Percentiles rank a stretch among this genome's conserved stretches.
Conservation (phyloP, 768 basidiomycete genomes). For the Hysterangium stoloniferum region DNA sequence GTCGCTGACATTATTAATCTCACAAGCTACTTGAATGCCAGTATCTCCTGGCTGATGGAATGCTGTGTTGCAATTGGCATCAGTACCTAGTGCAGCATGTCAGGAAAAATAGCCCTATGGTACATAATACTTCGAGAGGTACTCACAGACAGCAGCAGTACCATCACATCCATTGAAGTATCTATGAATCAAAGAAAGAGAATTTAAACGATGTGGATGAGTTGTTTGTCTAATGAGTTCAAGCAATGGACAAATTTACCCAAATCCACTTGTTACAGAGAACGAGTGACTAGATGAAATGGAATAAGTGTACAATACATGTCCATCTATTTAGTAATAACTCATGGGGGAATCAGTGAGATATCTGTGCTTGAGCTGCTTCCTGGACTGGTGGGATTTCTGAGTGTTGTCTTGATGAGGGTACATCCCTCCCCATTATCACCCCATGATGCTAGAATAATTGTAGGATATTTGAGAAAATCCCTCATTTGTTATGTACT, state of each 20-base stretch:
- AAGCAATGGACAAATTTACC: constrained; percentile 21
- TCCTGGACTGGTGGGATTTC: constrained; percentile 34
- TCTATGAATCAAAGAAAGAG: too few species aligned
- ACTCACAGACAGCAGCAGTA: constrained; percentile 36
- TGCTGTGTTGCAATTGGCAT: constrained; percentile 30
- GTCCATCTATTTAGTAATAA: constrained; percentile 1
- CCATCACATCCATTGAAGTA: constrained; percentile 40
- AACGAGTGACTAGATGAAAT: constrained; percentile 28
- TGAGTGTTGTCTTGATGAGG: constrained; percentile 39
- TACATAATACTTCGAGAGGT: not conserved
- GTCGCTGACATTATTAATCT: constrained; percentile 36
- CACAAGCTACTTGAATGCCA: constrained; percentile 40
- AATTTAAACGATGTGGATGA: constrained; percentile 8
- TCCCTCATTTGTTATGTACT: not conserved
- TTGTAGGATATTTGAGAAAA: too few species aligned
- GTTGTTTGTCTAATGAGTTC: not conserved
- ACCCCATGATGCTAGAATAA: constrained; percentile 30
- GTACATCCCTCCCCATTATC: constrained; percentile 42
- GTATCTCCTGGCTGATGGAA: constrained; percentile 40
- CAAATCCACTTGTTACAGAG: constrained; percentile 32
- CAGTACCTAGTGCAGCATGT: constrained; percentile 27
- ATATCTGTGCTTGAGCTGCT: constrained; percentile 42
- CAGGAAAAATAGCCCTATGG: not conserved
- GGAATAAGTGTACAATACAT: constrained; percentile 8
- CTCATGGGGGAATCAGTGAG: constrained; percentile 40